phyloP scores from a whole-genome alignment of 2,329 filamentous ascomycete species.

The Aspergillaceae sp. region DNA sequence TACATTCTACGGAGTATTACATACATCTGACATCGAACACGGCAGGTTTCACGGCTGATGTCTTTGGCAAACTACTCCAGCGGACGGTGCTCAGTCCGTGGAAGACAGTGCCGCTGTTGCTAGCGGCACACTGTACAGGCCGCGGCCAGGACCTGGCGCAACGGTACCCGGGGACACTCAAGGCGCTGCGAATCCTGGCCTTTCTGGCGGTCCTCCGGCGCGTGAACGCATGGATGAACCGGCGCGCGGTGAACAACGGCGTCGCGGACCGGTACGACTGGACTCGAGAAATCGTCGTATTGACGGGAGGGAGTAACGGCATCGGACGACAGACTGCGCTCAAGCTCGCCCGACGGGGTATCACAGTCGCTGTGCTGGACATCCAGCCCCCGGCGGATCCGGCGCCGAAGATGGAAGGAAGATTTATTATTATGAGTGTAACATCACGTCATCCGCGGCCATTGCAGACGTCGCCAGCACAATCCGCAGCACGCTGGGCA shows the following conservation, averaged over 20 bases:
- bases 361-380: slow-evolving; percentile 65
- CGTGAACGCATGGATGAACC: slow-evolving; percentile 46
- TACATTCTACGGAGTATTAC: not conserved
- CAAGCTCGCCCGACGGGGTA: slow-evolving; percentile 54
- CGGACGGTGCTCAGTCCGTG: slow-evolving; percentile 57
- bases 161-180: slow-evolving; percentile 45
- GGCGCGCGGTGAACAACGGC: slow-evolving; percentile 40
- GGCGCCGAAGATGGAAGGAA: slow-evolving; percentile 11
- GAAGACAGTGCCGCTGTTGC: slow-evolving; percentile 54
- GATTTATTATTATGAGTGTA: slow-evolving; percentile 60
- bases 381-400: slow-evolving; percentile 18
- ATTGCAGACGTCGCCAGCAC: slow-evolving; percentile 45
- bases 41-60: slow-evolving; percentile 50
- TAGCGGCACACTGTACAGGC: slow-evolving; percentile 56
- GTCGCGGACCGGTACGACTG: slow-evolving; percentile 39
- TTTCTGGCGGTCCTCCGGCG: slow-evolving; percentile 44
- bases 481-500: slow-evolving; percentile 50
- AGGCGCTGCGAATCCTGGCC: slow-evolving; percentile 47
- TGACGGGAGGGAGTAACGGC: slow-evolving; percentile 67
- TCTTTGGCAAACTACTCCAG: slow-evolving; percentile 49
- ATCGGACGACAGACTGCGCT: slow-evolving; percentile 61
- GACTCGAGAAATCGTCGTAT: slow-evolving; percentile 59
- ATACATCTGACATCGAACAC: not conserved
- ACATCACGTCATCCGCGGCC: slow-evolving; percentile 53
- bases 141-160: slow-evolving; percentile 49